These are phyloP conservation scores for Tricholoma flavovirens DNA, from an alignment of 768 basidiomycete genomes.

Conservation along the genomic window DNA sequence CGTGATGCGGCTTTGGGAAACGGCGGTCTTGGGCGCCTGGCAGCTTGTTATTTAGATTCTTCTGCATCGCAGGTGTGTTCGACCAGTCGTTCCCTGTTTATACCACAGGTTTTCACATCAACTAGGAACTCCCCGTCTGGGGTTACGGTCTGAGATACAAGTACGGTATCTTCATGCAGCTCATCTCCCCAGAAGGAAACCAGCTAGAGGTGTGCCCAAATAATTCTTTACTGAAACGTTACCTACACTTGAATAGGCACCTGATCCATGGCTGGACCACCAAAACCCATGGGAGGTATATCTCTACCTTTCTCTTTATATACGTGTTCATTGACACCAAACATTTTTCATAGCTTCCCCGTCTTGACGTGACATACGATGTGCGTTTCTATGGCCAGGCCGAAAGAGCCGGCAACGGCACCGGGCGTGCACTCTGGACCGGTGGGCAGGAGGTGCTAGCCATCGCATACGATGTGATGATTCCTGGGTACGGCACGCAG, in stretches of 20 bases:
- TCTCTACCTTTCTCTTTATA: neutral
- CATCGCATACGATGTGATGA: constrained; percentile 91
- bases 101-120: neutral
- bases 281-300: constrained; percentile 79
- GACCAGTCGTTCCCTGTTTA: constrained; percentile 38
- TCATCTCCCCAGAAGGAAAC: constrained; percentile 78
- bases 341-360: constrained; percentile 41
- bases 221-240: neutral
- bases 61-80: constrained; percentile 74
- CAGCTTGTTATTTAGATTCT: constrained; percentile 97
- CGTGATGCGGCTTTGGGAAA: constrained; percentile 94
- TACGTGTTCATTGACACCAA: neutral
- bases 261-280: constrained; percentile 88
- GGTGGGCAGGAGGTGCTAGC: constrained; percentile 95
- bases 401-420: constrained; percentile 57
- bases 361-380: constrained; percentile 78
- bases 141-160: constrained; percentile 92
- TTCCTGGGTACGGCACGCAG: constrained; percentile 78
- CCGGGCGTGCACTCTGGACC: constrained; percentile 63
- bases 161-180: constrained; percentile 94
- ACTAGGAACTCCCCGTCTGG: constrained; percentile 82
- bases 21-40: constrained; percentile 91
- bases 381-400: constrained; percentile 87
- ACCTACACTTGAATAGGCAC: constrained; percentile 40
- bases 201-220: constrained; percentile 56